These are phyloP conservation scores for Microdochium trichocladiopsis DNA, from an alignment of 2,329 filamentous ascomycete genomes.

Conservation along the genomic window DNA sequence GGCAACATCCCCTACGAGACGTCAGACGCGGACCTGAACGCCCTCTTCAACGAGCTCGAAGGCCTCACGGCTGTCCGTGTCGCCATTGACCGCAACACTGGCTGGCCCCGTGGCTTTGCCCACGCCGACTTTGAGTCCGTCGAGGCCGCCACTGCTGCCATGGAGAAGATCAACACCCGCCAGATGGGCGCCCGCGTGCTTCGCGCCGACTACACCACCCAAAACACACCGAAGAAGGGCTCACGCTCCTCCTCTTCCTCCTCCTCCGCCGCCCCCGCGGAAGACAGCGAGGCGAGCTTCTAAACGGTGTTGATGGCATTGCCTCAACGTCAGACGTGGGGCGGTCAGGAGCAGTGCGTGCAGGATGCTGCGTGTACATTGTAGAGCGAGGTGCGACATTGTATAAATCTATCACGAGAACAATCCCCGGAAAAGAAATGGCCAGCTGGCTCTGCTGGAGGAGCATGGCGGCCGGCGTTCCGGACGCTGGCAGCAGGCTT, in stretches of 20 bases:
- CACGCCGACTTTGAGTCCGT: conserved; percentile 73
- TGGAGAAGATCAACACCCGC: conserved; percentile 46
- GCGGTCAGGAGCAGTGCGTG: too few species aligned
- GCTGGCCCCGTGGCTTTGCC: conserved; percentile 75
- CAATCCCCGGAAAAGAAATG: background rate
- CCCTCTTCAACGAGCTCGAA: conserved; percentile 62
- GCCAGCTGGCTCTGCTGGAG: too few species aligned
- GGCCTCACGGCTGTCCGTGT: conserved; percentile 73
- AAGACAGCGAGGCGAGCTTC: too few species aligned
- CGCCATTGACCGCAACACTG: conserved; percentile 73
- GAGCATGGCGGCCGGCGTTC: too few species aligned
- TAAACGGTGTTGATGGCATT: too few species aligned
- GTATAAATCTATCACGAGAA: too few species aligned
- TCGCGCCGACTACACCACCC: conserved; percentile 54
- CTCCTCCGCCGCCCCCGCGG: too few species aligned
- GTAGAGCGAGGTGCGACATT: too few species aligned
- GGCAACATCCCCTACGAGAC: conserved; percentile 85
- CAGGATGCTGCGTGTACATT: too few species aligned
- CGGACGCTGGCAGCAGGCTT: background rate
- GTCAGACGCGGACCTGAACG: conserved; percentile 75
- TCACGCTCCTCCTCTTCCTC: too few species aligned
- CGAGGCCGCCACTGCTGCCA: conserved; percentile 55
- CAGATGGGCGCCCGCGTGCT: conserved; percentile 60
- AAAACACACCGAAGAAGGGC: background rate
- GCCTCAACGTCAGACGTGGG: too few species aligned